Evolutionary conservation across 2,329 filamentous ascomycete genomes (phyloP).

Genomic region (Plectosphaerella sp.): DNA sequence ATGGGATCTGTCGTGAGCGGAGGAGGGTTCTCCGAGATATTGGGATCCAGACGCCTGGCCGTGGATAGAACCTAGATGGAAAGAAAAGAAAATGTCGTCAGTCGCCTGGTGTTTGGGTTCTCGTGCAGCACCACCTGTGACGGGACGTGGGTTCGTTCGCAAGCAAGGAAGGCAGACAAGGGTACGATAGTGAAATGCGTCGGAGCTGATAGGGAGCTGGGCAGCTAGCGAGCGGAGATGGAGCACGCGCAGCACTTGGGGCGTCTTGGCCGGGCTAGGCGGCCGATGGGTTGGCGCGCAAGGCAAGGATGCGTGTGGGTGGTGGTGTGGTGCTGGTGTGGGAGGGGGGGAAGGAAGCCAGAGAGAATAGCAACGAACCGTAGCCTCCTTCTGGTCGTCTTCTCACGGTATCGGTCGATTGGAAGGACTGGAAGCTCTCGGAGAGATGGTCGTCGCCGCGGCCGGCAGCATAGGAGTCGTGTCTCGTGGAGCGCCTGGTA

Average conservation of each 20-base stretch:
- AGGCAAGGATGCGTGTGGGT: neutral
- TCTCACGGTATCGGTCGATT: slow-evolving; percentile 57
- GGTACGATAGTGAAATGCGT: neutral
- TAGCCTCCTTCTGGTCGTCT: slow-evolving; percentile 50
- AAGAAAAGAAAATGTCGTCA: neutral
- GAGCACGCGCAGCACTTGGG: neutral
- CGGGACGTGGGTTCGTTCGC: too few relatives aligned
- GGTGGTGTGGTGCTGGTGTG: neutral
- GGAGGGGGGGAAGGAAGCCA: neutral
- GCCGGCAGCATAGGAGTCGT: slow-evolving; percentile 25
- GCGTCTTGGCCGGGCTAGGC: neutral
- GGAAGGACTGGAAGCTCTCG: slow-evolving; percentile 54
- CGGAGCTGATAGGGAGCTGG: neutral
- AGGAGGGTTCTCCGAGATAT: slow-evolving; percentile 28
- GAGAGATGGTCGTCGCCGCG: slow-evolving; percentile 41
- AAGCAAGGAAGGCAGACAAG: too few relatives aligned
- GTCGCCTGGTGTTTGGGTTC: neutral
- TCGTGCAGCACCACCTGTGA: neutral
- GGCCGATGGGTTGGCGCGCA: neutral
- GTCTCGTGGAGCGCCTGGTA: slow-evolving; percentile 35
- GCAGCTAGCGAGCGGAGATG: neutral
- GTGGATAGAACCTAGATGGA: slow-evolving; percentile 9
- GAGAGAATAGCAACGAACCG: slow-evolving; percentile 37
- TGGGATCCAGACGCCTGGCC: slow-evolving; percentile 12
- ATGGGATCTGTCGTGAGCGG: slow-evolving; percentile 32